phyloP scores from a whole-genome alignment of 768 basidiomycete species.

The Hydnomerulius pinastri region DNA sequence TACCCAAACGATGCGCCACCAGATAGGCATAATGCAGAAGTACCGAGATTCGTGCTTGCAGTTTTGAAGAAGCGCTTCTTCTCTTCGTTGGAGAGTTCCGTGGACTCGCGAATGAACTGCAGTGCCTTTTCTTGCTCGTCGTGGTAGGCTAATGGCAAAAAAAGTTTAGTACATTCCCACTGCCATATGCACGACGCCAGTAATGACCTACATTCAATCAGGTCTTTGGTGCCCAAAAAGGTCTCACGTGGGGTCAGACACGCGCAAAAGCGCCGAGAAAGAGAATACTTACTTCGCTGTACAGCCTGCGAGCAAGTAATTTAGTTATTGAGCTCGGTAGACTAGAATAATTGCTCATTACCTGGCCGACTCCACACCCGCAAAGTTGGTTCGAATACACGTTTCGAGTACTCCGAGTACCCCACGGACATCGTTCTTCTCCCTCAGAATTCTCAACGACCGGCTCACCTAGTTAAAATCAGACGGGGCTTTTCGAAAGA shows the following conservation, averaged over 20 bases:
- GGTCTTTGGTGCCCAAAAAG: conserved; percentile 86
- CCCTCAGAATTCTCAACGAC: conserved; percentile 70
- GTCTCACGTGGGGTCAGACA: conserved; percentile 53
- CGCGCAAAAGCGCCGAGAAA: conserved; percentile 2
- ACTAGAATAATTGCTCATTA: conserved; percentile 20
- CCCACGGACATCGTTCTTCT: conserved; percentile 79
- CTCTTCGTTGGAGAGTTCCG: conserved; percentile 78
- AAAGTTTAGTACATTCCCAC: conserved; percentile 9
- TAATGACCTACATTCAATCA: conserved; percentile 72
- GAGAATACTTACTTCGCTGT: conserved; percentile 66
- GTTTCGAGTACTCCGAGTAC: conserved; percentile 90
- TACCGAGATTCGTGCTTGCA: conserved; percentile 87
- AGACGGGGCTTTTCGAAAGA: neutral
- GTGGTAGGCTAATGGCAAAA: conserved; percentile 64
- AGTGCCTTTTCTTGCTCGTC: conserved; percentile 77
- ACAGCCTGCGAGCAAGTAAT: conserved; percentile 54
- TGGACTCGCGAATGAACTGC: conserved; percentile 71
- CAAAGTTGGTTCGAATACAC: conserved; percentile 90
- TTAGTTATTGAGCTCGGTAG: conserved; percentile 4
- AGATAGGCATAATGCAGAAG: conserved; percentile 91
- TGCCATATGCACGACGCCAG: neutral
- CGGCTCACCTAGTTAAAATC: conserved; percentile 58
- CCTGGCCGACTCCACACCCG: conserved; percentile 86
- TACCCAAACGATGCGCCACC: conserved; percentile 96
- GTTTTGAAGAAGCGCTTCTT: conserved; percentile 91